These are phyloP conservation scores for Xylaria hypoxylon DNA, from an alignment of 2,329 filamentous ascomycete genomes.

Conservation along the genomic window DNA sequence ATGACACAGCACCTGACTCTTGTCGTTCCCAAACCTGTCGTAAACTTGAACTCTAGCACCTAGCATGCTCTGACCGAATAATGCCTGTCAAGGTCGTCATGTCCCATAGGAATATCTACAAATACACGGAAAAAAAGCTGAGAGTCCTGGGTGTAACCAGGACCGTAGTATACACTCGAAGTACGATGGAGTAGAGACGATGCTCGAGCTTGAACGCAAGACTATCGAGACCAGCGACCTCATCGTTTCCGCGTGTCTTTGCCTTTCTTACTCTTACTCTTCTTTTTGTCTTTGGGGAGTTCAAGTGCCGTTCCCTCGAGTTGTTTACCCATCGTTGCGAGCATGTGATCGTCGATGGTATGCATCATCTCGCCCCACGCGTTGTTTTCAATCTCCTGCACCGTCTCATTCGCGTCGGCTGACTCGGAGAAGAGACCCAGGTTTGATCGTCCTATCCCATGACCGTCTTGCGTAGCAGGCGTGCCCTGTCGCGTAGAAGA, in stretches of 20 bases:
- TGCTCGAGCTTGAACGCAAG: not conserved
- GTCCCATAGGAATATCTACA: constrained; percentile 25
- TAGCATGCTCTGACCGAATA: constrained; percentile 2
- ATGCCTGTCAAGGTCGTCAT: constrained; percentile 1
- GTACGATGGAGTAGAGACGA: not conserved
- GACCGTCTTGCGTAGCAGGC: constrained; percentile 55
- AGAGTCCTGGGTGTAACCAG: not conserved
- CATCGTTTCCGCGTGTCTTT: constrained; percentile 67
- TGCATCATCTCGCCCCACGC: constrained; percentile 68
- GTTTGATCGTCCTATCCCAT: constrained; percentile 50
- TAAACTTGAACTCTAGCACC: constrained; percentile 17
- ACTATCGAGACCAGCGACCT: constrained; percentile 18
- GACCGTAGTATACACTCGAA: constrained; percentile 27
- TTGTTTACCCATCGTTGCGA: constrained; percentile 73
- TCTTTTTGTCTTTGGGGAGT: constrained; percentile 73
- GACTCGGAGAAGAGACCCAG: constrained; percentile 55
- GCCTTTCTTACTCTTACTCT: constrained; percentile 68
- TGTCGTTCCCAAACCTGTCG: constrained; percentile 12
- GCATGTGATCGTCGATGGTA: constrained; percentile 81
- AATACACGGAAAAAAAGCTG: constrained; percentile 25
- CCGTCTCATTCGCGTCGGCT: constrained; percentile 51
- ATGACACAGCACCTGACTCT: constrained; percentile 28
- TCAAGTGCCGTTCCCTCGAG: constrained; percentile 71
- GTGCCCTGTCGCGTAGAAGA: constrained; percentile 66
- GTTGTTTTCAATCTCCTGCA: constrained; percentile 64